Evolutionary conservation across 306 rosid species (phyloP), one percentile per base, ranked within the genome.

Genomic region (Cucumis melo): DNA sequence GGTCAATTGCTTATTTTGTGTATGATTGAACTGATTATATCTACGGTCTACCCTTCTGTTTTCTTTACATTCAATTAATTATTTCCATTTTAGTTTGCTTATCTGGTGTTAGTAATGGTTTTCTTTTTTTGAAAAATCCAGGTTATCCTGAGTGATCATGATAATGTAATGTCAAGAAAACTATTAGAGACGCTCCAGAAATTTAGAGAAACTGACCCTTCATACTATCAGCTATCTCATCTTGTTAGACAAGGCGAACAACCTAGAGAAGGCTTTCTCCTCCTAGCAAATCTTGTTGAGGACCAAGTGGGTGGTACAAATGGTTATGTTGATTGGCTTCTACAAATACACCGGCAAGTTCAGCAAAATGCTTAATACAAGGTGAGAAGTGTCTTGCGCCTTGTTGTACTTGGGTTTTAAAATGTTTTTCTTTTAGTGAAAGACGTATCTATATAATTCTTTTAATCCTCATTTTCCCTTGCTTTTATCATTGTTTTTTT

Each of bases 171-270:
- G 98, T 95, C 97, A 24, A 90, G 86, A 91, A 88, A 88, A 87
- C 82, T 92, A 75, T 79, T 85, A 81, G 84, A 80, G 85, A 79
- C 85, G 46, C 89, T 95, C 39, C 67, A 88, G 78, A 89, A 86
- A 79, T 81, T 89, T 32, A 89, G 99, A 84, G 92, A 87, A 83
- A 81, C 78, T 5, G 91, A 92, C 62, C 80, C 78, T 23, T 87
- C 93, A 59, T 87, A 88, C 75, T 85, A 85, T 85, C 97, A 85
- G 79, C 77, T 86, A 75, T 83, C 91, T 80, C 86, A 86, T 74
- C 97, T 95, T 85, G 97, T 95, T 82, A 89, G 99, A 88, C 99
- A 92, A 89, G 98, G 99, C 10, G 98, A 95, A 82, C 98, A 95
- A 51, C 98, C 98, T 68, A 88, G 89, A 79, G 99, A 95, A 87